Base-by-base conservation (phyloP, 2,329 filamentous ascomycete species). In the Epichloe sibirici region DNA sequence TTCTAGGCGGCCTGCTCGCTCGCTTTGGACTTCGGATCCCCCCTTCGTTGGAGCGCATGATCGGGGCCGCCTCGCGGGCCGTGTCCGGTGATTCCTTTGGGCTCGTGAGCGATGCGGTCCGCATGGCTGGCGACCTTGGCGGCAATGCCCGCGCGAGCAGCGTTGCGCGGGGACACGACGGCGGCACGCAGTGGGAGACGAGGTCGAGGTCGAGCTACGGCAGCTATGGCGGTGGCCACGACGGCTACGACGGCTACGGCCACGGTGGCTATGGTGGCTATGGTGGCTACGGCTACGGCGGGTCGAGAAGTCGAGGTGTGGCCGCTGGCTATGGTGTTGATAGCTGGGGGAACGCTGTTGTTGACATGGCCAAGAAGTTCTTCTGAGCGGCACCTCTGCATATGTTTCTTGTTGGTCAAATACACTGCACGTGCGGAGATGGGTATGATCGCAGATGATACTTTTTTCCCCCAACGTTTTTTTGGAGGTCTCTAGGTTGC, bases 11-110 rank as follows among this genome's bases (percentile, higher is more conserved):
- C 46, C 73, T 96, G 45, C 77, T 95, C 45, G 79, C 81, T 39
- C 82, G 83, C 64, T 86, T 96, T 67, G 90, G 90, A 23, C 74
- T 97, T 55, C 77, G 84, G 56, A 68, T 95, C 57, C 90, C 90
- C 1, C 74, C 75, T 5, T 69, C 74, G 12, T 64, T 90, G 55
- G 75, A 82, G 69, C 72, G 74, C 62, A 72, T 81, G 74, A 66
- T 83, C 37, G 78, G 77, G 57, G 58, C 77, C 53, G 78, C 77
- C 44, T 73, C 70, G 11, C 70, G 69, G 49, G 75, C 75, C 47
- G 73, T 72, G 46, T 63, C 68, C 2, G 74, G 76, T 46, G 73
- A 73, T 57, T 66, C 70, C 7, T 58, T 73, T 34, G 76, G 78
- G 15, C 65, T 79, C 34, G 71, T 80, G 40, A 69, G 74, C 56